phyloP scores from a whole-genome alignment of 2,329 filamentous ascomycete genomes.

The Arthroderma sp. region DNA sequence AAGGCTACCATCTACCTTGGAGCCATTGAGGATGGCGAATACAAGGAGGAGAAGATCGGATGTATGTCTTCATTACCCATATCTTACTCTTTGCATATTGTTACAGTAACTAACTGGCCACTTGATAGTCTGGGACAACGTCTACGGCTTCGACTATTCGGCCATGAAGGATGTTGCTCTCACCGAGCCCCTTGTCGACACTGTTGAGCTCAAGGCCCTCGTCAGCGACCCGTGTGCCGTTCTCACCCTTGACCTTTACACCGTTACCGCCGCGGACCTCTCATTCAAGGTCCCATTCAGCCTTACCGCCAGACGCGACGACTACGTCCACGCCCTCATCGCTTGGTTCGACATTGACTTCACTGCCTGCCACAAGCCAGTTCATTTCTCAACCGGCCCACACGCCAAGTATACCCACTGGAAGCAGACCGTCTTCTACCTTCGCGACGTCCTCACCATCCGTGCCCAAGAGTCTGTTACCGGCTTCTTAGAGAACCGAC shows the following conservation, averaged over 20 bases:
- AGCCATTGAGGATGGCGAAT: slow-evolving; percentile 95
- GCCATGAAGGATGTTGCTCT: slow-evolving; percentile 89
- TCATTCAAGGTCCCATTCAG: slow-evolving; percentile 70
- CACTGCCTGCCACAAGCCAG: slow-evolving; percentile 93
- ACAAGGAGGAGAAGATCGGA: slow-evolving; percentile 99
- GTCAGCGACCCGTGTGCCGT: slow-evolving; percentile 82
- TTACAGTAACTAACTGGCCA: background rate
- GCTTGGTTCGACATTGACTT: slow-evolving; percentile 99
- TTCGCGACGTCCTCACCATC: slow-evolving; percentile 84
- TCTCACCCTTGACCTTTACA: slow-evolving; percentile 87
- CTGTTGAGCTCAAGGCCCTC: slow-evolving; percentile 91
- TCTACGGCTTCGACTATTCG: slow-evolving; percentile 94
- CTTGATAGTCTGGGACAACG: slow-evolving; percentile 86
- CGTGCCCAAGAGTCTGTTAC: slow-evolving; percentile 70
- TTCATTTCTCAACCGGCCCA: slow-evolving; percentile 90
- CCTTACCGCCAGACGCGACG: slow-evolving; percentile 66
- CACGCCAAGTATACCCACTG: slow-evolving; percentile 99
- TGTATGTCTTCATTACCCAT: slow-evolving; percentile 51
- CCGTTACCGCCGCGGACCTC: slow-evolving; percentile 68
- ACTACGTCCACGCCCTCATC: slow-evolving; percentile 93
- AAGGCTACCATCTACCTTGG: slow-evolving; percentile 97
- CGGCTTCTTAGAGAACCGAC: slow-evolving; percentile 66
- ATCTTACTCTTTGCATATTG: background rate
- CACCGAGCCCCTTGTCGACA: slow-evolving; percentile 92
- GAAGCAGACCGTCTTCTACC: slow-evolving; percentile 99